Base-by-base conservation (phyloP, 768 basidiomycete genomes). In the Auriculariales sp. region DNA sequence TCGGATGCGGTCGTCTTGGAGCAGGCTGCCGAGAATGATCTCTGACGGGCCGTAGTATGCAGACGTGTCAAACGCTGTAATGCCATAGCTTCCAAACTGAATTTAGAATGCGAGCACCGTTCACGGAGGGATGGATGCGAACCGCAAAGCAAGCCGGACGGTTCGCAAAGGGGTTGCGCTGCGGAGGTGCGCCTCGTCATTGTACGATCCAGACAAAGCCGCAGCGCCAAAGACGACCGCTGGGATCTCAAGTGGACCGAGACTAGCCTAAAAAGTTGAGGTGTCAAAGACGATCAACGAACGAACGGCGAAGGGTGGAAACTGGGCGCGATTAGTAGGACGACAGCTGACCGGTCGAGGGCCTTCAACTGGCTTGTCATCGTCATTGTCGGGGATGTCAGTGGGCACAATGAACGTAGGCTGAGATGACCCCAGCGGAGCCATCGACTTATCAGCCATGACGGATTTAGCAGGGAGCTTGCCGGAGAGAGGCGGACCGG, bases 21-120 rank as follows among this genome's bases (percentile, higher is more conserved):
- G 66, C 15, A 76, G 75, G 48, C 74, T 74, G 31, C 90, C 84
- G 36, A 89, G 66, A 0, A 91, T 69, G 54, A 79, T 72, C 64
- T 92, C 89, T 0, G 88, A 88, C 3, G 76, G 73, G 10, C 83
- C 85, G 58, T 92, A 92, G 60, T 77, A 86, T 4, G 79, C 74
- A 11, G 86, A 74, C 2, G 89, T 92, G 62, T 93, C 89, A 58
- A 93, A 84, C 0, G 82, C 81, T 29, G 64, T 64, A 49, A 92
- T 80, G 25, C 87, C 89, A 65, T 88, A 90, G 34, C 89, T 89
- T 51, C 34, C 31, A 32, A n/a, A 32, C 28, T 17, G 14, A 12
- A 28, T 17, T 17, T 28, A 29, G 45, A 46, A 7, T 10, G 42
- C 30, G 35, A 31, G 28, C 3, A 28, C 7, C 2, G 27, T 19